Evolutionary conservation across 2,329 filamentous ascomycete species (phyloP).

Genomic region (Epichloe baconii): DNA sequence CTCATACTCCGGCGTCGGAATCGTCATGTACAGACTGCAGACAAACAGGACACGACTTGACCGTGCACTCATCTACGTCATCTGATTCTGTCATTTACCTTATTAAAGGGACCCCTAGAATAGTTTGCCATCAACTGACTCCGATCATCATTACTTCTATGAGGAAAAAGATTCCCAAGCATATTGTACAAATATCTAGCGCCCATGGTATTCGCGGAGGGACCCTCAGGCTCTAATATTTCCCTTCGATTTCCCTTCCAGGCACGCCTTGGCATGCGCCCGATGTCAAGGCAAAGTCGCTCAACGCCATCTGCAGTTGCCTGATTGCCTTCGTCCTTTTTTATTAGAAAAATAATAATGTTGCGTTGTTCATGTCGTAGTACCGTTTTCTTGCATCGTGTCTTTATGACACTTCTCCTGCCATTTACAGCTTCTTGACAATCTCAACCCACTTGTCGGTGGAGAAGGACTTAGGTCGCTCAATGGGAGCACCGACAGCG

Average conservation of each 20-base stretch:
- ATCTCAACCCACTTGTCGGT: slow-evolving; percentile 95
- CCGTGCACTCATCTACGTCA: neutral
- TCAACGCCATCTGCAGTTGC: neutral
- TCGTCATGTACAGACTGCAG: neutral
- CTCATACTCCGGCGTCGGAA: neutral
- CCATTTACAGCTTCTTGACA: slow-evolving; percentile 71
- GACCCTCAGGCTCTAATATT: slow-evolving; percentile 8
- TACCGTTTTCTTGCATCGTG: neutral
- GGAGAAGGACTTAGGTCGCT: slow-evolving; percentile 98
- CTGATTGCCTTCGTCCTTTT: neutral
- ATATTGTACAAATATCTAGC: slow-evolving; percentile 14
- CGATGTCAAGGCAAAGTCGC: neutral
- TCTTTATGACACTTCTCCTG: neutral
- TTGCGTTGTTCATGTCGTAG: neutral
- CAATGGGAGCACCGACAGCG: slow-evolving; percentile 89
- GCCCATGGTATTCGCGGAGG: slow-evolving; percentile 10
- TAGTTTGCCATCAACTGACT: neutral
- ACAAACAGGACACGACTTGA: no score
- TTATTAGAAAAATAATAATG: neutral
- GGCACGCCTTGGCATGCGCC: neutral
- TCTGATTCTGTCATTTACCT: neutral
- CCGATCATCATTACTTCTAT: slow-evolving; percentile 9
- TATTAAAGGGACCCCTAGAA: neutral
- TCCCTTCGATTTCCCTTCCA: neutral
- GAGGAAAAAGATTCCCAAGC: slow-evolving; percentile 7